phyloP scores from a whole-genome alignment of 495 filamentous ascomycete species.

The Staphylotrichum longicolle region DNA sequence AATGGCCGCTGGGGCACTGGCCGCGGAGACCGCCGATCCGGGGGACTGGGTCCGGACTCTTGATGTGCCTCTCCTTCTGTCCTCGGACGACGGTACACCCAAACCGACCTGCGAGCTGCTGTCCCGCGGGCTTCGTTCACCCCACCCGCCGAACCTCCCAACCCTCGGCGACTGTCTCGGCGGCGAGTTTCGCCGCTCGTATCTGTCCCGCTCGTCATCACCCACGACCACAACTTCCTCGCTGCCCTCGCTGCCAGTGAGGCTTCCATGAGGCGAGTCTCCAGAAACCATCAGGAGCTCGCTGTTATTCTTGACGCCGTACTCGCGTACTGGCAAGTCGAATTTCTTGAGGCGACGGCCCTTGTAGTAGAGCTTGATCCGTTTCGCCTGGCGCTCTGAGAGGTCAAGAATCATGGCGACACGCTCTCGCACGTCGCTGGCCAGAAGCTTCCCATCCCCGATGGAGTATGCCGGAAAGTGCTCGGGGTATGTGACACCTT shows the following conservation, averaged over 20 bases:
- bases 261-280: conserved; percentile 46
- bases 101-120: conserved; percentile 38
- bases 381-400: conserved; percentile 49
- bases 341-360: conserved; percentile 72
- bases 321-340: conserved; percentile 61
- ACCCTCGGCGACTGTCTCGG: conserved; percentile 31
- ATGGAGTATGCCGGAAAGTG: conserved; percentile 82
- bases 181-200: conserved; percentile 22
- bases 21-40: conserved; percentile 22
- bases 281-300: conserved; percentile 62
- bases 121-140: conserved; percentile 39
- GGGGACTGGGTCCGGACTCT: conserved; percentile 34
- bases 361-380: conserved; percentile 78
- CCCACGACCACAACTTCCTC: conserved; percentile 46
- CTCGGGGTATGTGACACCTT: conserved; percentile 66
- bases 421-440: conserved; percentile 63
- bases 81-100: conserved; percentile 27
- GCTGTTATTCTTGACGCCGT: conserved; percentile 75
- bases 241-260: conserved; percentile 53
- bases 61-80: conserved; percentile 25
- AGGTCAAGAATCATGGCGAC: conserved; percentile 63
- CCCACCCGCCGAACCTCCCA: conserved; percentile 25
- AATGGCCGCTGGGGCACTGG: conserved; percentile 25
- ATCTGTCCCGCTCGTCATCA: conserved; percentile 21
- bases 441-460: conserved; percentile 67